Evolutionary conservation across 768 basidiomycete species (phyloP).

Genomic region (Neoboletus magnificus): DNA sequence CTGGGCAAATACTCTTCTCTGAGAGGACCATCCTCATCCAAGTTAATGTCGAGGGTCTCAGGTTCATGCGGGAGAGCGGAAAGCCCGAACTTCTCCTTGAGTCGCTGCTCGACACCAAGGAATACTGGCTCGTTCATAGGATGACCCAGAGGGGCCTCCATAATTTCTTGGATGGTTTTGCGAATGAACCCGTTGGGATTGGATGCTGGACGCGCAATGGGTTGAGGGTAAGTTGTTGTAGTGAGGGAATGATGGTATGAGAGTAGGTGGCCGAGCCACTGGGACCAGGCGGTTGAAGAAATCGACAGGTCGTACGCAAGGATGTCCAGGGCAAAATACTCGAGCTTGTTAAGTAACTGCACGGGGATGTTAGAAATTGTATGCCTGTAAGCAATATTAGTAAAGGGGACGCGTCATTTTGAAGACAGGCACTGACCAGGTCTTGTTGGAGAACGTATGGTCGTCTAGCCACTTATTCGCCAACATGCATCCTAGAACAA

Average conservation of each 20-base stretch:
- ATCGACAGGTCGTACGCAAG: conserved; percentile 71
- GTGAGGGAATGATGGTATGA: conserved; percentile 63
- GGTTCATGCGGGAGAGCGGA: conserved; percentile 36
- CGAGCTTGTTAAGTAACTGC: conserved; percentile 64
- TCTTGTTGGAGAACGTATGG: conserved; percentile 87
- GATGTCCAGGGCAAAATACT: conserved; percentile 66
- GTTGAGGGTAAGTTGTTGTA: conserved; percentile 60
- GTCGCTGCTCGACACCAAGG: conserved; percentile 65
- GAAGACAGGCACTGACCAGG: conserved; percentile 52
- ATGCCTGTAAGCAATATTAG: conserved; percentile 49
- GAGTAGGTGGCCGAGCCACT: conserved; percentile 66
- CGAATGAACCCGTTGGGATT: conserved; percentile 70
- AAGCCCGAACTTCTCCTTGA: conserved; percentile 48
- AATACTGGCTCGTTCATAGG: conserved; percentile 57
- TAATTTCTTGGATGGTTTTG: conserved; percentile 65
- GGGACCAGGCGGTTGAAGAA: conserved; percentile 58
- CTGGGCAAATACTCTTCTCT: conserved; percentile 77
- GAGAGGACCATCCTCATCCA: conserved; percentile 81
- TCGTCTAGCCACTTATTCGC: conserved; percentile 89
- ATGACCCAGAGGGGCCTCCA: conserved; percentile 43
- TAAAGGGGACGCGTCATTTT: neutral
- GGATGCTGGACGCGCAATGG: conserved; percentile 72
- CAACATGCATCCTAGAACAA: conserved; percentile 80
- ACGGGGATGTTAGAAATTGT: conserved; percentile 76
- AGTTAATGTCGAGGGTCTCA: conserved; percentile 67